Evolutionary conservation across 108 stramenopile species (phyloP).

Genomic region (Nitzschia sp.): DNA sequence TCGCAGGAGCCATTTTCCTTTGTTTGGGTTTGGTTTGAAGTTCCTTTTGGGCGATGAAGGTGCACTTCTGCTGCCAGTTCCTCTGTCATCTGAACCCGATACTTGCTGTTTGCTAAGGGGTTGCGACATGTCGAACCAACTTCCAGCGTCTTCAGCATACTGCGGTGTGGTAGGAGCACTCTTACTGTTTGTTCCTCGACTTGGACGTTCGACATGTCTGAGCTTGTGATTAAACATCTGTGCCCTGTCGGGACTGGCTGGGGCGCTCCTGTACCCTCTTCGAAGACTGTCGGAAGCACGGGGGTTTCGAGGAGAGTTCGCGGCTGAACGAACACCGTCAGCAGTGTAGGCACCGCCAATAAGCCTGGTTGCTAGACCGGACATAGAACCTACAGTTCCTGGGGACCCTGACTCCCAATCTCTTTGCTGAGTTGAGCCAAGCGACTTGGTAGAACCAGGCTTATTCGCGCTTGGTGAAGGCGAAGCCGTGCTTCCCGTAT

Average conservation of each 20-base stretch:
- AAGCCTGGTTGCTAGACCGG: background rate
- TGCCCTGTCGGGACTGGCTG: constrained; percentile 1
- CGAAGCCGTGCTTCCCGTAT: background rate
- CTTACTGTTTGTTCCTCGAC: background rate
- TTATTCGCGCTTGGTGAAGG: background rate
- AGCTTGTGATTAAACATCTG: background rate
- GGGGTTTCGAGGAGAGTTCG: no score
- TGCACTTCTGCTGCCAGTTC: no score
- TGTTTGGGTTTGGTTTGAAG: no score
- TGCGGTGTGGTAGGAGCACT: background rate
- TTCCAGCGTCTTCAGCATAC: background rate
- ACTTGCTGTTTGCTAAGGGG: no score
- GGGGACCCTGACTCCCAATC: background rate
- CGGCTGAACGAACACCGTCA: background rate
- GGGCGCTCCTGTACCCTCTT: constrained; percentile 6
- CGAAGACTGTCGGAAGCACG: no score
- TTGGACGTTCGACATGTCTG: background rate
- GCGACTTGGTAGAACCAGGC: background rate
- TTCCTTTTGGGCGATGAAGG: no score
- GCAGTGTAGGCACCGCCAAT: constrained; percentile 12
- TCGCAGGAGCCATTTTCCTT: background rate
- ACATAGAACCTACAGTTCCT: constrained; percentile 4
- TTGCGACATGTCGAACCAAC: background rate
- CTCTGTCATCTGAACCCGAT: no score
- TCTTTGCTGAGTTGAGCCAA: background rate